These are phyloP conservation scores for Rhodotorula sp. DNA, from an alignment of 1,284 basidiomycete genomes.

Conservation along the genomic window DNA sequence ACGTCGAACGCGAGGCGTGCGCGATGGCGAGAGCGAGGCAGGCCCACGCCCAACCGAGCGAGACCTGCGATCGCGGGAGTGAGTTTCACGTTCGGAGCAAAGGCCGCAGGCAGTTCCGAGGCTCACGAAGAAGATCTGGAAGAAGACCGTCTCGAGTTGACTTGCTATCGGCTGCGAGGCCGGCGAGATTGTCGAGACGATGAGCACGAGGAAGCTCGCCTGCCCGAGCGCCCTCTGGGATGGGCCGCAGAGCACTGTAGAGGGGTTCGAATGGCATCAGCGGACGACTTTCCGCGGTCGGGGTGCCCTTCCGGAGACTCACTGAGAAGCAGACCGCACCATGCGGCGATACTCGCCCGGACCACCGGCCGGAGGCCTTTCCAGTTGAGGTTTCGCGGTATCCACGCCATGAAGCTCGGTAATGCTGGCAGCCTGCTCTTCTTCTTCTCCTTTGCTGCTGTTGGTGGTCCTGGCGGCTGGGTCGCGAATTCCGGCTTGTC, in stretches of 20 bases:
- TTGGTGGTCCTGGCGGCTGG: background rate
- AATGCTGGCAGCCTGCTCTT: slow-evolving; percentile 5
- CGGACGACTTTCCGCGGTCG: background rate
- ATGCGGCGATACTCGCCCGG: slow-evolving; percentile 28
- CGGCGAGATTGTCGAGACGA: slow-evolving; percentile 33
- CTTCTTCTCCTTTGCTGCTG: background rate
- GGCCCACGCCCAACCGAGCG: slow-evolving; percentile 25
- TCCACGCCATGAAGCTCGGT: slow-evolving; percentile 23
- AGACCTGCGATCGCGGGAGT: background rate
- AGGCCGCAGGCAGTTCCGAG: no score
- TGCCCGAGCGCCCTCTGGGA: slow-evolving; percentile 24
- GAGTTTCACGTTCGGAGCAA: background rate
- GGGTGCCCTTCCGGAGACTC: background rate
- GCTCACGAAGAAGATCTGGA: slow-evolving; percentile 31
- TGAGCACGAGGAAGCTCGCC: slow-evolving; percentile 36
- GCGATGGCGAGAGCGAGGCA: slow-evolving; percentile 31
- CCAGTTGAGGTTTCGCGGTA: slow-evolving; percentile 35
- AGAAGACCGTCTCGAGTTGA: slow-evolving; percentile 29
- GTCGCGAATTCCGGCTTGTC: background rate
- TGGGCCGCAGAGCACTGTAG: slow-evolving; percentile 16
- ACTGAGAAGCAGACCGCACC: slow-evolving; percentile 37
- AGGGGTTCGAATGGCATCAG: background rate
- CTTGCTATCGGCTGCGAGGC: slow-evolving; percentile 29
- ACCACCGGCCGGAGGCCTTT: slow-evolving; percentile 33
- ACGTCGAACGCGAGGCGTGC: slow-evolving; percentile 23